A percentile compares a stretch with the other conserved stretches of the same genome.
These are phyloP conservation scores for Bacterosira constricta DNA, from an alignment of 108 stramenopile species.

Conservation along the genomic window DNA sequence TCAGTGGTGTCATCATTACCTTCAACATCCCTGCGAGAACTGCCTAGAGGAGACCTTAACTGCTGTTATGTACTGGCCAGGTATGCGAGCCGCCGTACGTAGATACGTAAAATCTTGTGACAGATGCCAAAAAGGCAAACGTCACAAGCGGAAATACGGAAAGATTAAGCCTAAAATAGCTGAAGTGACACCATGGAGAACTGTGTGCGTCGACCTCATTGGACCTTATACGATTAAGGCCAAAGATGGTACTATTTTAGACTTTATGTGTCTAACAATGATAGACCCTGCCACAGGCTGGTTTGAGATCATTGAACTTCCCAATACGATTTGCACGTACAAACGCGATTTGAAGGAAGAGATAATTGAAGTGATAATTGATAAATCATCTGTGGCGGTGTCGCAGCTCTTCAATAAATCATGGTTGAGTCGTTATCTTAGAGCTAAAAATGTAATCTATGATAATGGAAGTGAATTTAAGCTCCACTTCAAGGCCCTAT, in stretches of 20 bases:
- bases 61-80: conserved; percentile 30
- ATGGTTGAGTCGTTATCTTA: conserved; percentile 51
- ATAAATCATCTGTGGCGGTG: conserved; percentile 10
- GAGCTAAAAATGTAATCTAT: conserved; percentile 19
- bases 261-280: conserved; percentile 44
- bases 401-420: conserved; percentile 15
- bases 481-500: conserved; percentile 16
- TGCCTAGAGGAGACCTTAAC: conserved; percentile 20
- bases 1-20: conserved; percentile 19
- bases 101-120: conserved; percentile 13
- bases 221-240: conserved; percentile 37
- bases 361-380: neutral
- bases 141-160: conserved; percentile 21
- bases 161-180: conserved; percentile 31
- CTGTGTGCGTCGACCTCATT: conserved; percentile 40
- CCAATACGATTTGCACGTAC: neutral
- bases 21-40: conserved; percentile 30
- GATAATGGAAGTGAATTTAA: conserved; percentile 52
- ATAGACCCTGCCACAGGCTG: conserved; percentile 40
- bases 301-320: conserved; percentile 37
- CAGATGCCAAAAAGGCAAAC: conserved; percentile 29
- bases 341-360: neutral
- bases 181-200: conserved; percentile 30
- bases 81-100: conserved; percentile 8
- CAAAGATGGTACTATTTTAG: conserved; percentile 8